Evolutionary conservation across 2,329 filamentous ascomycete genomes (phyloP), one percentile per base, ranked within the genome.

Genomic region (Chaetomiaceae sp.): DNA sequence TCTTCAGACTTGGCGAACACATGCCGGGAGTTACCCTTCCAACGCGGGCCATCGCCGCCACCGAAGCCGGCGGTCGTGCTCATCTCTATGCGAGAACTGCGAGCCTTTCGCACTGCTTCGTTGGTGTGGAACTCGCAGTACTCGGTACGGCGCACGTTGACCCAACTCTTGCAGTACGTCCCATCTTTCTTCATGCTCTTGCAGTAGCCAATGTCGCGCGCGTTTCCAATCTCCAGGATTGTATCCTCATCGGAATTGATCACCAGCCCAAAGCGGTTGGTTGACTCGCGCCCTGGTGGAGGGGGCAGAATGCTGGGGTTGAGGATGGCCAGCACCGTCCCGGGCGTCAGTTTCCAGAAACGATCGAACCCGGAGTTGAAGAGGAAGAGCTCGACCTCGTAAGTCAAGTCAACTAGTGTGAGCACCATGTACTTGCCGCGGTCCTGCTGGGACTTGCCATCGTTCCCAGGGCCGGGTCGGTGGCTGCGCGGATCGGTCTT

Each of bases 121-220:
- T 94, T 89, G 55, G 95, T 81, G 65, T 98, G 93, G 57, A 85
- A 98, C 54, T 95, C 89, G 68, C 93, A 98, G 62, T 86, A 88
- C 57, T 95, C 83, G 0, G 90, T 95, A 58, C 89, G 87, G 43
- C 88, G 81, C 54, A 79, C 81, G 64, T 98, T 91, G 49, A 98
- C 75, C 93, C 93, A 98, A 22, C 78, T 70, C 27, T 78, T 81
- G 65, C 93, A 98, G 38, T 76, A 69, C 47, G 86, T 77, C 32
- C 93, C 91, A 61, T 96, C 88, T 60, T 86, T 91, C 62, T 86
- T 88, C 53, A 88, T 71, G 6, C 83, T 81, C 61, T 90, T 88
- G 68, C 93, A 98, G 62, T 85, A 95, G 1, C 87, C 89, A 2
- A 98, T 71, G 65, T 98, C 91, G 38, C 89, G 77, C 10, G 90